Conservation (phyloP, 2,329 filamentous ascomycete species). For the Penicillium sp. region DNA sequence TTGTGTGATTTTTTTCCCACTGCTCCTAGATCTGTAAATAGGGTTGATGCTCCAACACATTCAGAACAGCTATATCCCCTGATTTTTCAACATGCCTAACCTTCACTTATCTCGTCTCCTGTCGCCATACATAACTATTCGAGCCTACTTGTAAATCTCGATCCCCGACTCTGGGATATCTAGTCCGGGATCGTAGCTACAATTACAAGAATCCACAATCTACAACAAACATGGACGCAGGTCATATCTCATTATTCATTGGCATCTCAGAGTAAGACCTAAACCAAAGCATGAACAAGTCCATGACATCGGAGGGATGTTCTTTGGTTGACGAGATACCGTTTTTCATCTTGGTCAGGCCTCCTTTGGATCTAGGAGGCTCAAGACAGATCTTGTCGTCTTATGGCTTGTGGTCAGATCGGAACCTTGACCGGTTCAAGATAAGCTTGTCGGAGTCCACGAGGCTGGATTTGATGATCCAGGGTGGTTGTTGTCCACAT, state of each 20-base stretch:
- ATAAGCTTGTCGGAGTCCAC: conserved; percentile 22
- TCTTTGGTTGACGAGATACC: conserved; percentile 12
- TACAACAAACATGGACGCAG: background rate
- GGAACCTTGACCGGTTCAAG: conserved; percentile 6
- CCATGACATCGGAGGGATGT: conserved; percentile 14
- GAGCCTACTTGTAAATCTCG: no score
- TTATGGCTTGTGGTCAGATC: conserved; percentile 14
- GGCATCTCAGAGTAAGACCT: conserved; percentile 19
- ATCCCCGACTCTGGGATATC: no score
- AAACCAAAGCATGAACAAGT: conserved; percentile 8
- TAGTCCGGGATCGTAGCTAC: no score
- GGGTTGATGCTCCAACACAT: background rate
- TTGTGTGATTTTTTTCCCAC: background rate
- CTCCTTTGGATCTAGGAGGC: background rate
- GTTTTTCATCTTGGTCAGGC: background rate
- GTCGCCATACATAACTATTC: background rate
- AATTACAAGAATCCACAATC: background rate
- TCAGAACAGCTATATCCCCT: background rate
- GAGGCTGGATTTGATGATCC: conserved; percentile 8
- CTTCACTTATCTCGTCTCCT: background rate
- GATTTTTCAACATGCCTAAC: background rate
- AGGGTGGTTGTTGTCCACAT: conserved; percentile 19
- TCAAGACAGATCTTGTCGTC: conserved; percentile 11
- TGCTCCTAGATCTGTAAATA: background rate
- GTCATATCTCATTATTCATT: conserved; percentile 27